phyloP scores from a whole-genome alignment of 495 filamentous ascomycete species.

The Pseudevernia furfuracea region DNA sequence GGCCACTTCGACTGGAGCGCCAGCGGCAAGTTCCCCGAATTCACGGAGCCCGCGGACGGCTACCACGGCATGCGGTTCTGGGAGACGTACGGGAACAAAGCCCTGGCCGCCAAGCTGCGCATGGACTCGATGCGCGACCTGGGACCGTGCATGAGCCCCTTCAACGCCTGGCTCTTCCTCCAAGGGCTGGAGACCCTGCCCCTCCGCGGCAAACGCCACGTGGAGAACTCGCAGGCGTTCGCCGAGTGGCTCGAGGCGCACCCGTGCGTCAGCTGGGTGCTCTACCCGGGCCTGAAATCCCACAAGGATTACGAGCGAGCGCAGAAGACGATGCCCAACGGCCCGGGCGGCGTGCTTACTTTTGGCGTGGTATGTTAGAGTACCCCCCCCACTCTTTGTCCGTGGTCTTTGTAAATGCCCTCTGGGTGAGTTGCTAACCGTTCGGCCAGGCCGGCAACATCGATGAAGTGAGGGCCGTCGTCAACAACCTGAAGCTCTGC shows the following conservation, averaged over 20 bases:
- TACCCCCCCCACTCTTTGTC: too few relatives aligned
- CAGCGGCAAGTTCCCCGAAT: background rate
- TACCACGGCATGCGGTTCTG: background rate
- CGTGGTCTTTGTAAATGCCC: too few relatives aligned
- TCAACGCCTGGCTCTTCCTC: background rate
- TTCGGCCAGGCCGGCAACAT: background rate
- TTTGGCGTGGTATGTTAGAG: background rate
- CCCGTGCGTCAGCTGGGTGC: background rate
- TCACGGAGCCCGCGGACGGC: background rate
- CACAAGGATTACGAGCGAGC: background rate
- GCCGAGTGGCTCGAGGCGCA: background rate
- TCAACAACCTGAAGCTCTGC: background rate
- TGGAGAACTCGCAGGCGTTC: background rate
- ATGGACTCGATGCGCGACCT: background rate
- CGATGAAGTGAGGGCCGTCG: background rate
- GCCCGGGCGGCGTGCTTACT: background rate
- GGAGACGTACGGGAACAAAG: background rate
- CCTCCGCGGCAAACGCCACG: background rate
- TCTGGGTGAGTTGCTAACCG: too few relatives aligned
- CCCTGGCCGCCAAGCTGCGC: background rate
- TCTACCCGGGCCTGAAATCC: background rate
- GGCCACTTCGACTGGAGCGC: background rate
- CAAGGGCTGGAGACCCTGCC: background rate
- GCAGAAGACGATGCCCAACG: background rate
- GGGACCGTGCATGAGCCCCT: background rate